Conservation (phyloP, 2,329 filamentous ascomycete species). For the Cadophora luteo-olivacea region DNA sequence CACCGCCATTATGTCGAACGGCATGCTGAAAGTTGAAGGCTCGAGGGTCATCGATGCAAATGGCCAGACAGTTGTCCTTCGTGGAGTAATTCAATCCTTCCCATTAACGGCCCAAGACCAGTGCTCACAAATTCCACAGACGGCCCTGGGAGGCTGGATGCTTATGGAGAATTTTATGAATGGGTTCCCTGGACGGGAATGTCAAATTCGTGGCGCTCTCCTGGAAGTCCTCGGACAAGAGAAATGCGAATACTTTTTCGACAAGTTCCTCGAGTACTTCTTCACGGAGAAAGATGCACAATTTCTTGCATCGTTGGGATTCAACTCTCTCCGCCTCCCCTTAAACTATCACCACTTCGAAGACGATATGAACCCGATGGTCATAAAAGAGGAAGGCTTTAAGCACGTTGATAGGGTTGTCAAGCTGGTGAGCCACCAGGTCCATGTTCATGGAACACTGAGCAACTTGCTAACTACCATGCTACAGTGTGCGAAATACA, state of each 20-base stretch:
- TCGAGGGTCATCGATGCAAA: not conserved
- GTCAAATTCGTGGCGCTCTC: not conserved
- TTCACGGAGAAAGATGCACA: not conserved
- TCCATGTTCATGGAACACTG: not conserved
- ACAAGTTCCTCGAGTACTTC: not conserved
- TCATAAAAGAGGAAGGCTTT: constrained; percentile 3
- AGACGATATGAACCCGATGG: constrained; percentile 2
- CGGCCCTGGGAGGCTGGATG: constrained; percentile 1
- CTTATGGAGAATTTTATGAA: constrained; percentile 4
- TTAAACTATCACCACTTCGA: constrained; percentile 3
- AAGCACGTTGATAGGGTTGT: constrained; percentile 4
- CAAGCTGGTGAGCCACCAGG: not conserved
- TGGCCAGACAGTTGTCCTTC: not conserved
- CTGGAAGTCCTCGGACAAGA: not conserved
- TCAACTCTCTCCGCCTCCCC: not conserved
- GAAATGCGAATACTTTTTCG: not conserved
- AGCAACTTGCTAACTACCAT: not conserved
- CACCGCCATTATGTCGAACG: not conserved
- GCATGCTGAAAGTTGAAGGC: not conserved
- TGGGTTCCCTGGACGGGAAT: not conserved
- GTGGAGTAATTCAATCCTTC: not conserved
- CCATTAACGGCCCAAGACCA: too few relatives aligned
- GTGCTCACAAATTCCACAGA: not conserved
- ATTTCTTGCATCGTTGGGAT: not conserved
- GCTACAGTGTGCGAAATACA: not conserved